phyloP scores from a whole-genome alignment of 139 green algal species.

The Chlorella sp. region DNA sequence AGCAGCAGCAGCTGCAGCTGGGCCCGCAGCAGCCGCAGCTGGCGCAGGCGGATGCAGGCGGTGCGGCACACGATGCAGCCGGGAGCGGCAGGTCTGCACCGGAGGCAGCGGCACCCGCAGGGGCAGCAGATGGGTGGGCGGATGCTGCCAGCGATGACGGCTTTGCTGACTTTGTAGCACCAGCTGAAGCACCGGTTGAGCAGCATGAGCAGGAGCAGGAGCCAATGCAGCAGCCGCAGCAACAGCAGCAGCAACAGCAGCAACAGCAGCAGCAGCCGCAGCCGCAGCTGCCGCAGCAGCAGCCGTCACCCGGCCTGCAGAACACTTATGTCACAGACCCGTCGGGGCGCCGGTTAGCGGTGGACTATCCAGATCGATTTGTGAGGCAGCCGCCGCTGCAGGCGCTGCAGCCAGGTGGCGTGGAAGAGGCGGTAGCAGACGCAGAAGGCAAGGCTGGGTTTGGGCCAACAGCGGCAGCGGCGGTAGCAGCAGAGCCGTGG shows the following conservation, averaged over 20 bases:
- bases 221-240: background rate
- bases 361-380: conserved; percentile 10
- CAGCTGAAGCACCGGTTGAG: background rate
- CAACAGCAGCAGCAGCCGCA: background rate
- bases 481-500: background rate
- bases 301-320: background rate
- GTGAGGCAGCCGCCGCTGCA: background rate
- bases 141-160: background rate
- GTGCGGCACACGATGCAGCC: background rate
- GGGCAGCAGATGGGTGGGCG: background rate
- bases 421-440: background rate
- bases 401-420: too few species aligned
- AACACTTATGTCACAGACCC: background rate
- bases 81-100: background rate
- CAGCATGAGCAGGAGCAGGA: background rate
- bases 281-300: background rate
- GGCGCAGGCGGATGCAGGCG: background rate
- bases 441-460: background rate
- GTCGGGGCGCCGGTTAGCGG: background rate
- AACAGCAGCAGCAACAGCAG: background rate
- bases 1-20: background rate
- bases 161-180: background rate
- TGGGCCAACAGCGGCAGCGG: background rate
- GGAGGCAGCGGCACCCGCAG: background rate
- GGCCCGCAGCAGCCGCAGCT: too few species aligned